These are phyloP conservation scores for Ricinus communis DNA, from an alignment of 345 rosid genomes.

Conservation along the genomic window DNA sequence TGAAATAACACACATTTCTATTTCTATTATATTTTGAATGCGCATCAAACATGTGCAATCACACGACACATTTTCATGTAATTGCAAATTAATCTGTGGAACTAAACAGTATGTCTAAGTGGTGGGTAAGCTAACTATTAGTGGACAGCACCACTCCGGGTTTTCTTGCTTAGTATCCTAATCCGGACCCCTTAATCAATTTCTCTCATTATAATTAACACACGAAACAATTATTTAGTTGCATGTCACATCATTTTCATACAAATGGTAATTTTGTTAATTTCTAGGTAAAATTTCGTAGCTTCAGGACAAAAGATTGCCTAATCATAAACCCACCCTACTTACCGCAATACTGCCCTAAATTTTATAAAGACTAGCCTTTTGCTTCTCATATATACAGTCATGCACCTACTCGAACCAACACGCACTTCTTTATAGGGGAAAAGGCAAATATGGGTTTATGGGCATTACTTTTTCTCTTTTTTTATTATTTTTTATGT, in stretches of 20 bases:
- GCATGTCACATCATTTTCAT: constrained; percentile 29
- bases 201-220: background rate
- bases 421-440: background rate
- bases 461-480: no score
- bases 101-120: no score
- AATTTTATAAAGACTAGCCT: background rate
- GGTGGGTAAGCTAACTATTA: background rate
- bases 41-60: no score
- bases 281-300: constrained; percentile 7
- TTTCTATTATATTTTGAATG: no score
- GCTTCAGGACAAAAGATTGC: background rate
- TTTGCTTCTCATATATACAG: background rate
- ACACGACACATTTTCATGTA: no score
- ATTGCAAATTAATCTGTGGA: no score
- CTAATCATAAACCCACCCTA: background rate
- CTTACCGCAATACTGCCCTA: background rate
- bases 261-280: constrained; percentile 6
- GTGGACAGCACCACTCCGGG: constrained; percentile 61
- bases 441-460: no score
- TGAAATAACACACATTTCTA: no score
- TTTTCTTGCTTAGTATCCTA: constrained; percentile 33
- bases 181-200: background rate
- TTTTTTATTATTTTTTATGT: background rate
- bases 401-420: constrained; percentile 6
- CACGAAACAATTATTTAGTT: constrained; percentile 6